phyloP scores from a whole-genome alignment of 2,329 filamentous ascomycete species.

The Colletotrichum sp. region DNA sequence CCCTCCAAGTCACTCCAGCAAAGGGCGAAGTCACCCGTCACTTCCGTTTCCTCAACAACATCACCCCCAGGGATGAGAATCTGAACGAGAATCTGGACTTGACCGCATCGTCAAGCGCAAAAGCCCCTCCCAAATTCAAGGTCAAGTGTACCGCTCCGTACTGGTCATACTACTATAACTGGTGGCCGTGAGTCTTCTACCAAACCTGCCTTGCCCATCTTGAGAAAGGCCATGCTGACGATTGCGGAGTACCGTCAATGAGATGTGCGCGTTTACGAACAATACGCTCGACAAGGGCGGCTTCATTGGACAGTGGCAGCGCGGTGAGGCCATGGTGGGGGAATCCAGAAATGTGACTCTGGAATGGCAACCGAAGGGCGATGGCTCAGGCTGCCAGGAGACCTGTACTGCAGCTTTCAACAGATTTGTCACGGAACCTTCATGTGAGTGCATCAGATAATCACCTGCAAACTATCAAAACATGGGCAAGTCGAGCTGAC shows the following conservation, averaged over 20 bases:
- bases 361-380: not conserved
- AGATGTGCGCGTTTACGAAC: not conserved
- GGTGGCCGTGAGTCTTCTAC: not conserved
- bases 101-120: not conserved
- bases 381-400: not conserved
- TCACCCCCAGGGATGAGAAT: not conserved
- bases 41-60: not conserved
- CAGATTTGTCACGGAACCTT: not conserved
- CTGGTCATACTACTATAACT: conserved; percentile 7
- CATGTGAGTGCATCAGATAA: not conserved
- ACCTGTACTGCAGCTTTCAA: conserved; percentile 4
- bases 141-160: not conserved
- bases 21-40: not conserved
- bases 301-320: not conserved
- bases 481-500: not conserved
- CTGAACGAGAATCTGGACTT: not conserved
- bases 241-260: not conserved
- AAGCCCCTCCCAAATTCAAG: not conserved
- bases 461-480: not conserved
- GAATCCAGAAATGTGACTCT: not conserved
- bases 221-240: not conserved
- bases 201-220: not conserved
- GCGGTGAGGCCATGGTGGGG: not conserved
- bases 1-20: not conserved
- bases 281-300: not conserved